A percentile compares a stretch with the other conserved stretches of the same genome.
These are phyloP conservation scores for Yamadazyma friedrichii DNA, from an alignment of 1,139 yeast species.

Conservation along the genomic window DNA sequence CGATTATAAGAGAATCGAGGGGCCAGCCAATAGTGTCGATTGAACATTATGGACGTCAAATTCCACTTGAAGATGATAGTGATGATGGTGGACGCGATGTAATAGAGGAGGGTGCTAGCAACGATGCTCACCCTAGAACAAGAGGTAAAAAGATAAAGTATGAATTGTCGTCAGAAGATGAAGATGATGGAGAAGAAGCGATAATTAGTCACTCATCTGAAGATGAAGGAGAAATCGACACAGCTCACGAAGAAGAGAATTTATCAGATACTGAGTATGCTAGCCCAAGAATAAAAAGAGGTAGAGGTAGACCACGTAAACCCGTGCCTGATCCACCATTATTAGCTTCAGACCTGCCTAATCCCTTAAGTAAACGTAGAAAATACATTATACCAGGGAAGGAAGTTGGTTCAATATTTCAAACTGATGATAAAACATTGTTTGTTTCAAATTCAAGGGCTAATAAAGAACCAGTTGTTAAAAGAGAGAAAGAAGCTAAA, in stretches of 20 bases:
- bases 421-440: constrained; percentile 6
- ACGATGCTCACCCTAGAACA: constrained; percentile 3
- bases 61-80: constrained; percentile 25
- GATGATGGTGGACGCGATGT: constrained; percentile 4
- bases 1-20: constrained; percentile 29
- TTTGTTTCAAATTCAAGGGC: constrained; percentile 7
- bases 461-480: not conserved
- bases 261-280: not conserved
- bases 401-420: constrained; percentile 12
- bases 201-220: constrained; percentile 1
- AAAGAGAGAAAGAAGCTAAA: not conserved
- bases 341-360: not conserved
- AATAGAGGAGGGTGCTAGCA: not conserved
- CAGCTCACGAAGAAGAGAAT: not conserved
- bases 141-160: constrained; percentile 1
- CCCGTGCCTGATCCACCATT: not conserved
- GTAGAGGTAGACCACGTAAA: constrained; percentile 1
- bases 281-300: not conserved
- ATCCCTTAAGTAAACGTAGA: not conserved
- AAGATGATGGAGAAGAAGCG: constrained; percentile 6
- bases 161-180: constrained; percentile 4
- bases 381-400: not conserved
- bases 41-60: constrained; percentile 26
- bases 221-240: constrained; percentile 1
- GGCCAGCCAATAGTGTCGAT: constrained; percentile 12